phyloP scores from a whole-genome alignment of 257 asterid genomes.

The Petrea volubilis region DNA sequence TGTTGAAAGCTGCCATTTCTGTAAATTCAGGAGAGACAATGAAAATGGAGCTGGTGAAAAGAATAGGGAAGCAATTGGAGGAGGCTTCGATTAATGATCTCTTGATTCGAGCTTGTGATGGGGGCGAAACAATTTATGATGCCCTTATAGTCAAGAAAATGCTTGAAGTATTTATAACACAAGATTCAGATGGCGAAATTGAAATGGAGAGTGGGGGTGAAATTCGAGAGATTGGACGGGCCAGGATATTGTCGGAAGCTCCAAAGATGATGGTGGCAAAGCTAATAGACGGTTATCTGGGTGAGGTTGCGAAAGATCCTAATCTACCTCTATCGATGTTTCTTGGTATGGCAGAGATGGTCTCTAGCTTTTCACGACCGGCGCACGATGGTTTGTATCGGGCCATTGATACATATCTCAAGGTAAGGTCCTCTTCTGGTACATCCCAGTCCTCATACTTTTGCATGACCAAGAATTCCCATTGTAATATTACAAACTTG shows the following conservation, averaged over 20 bases:
- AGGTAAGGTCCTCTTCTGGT: slow-evolving; percentile 36
- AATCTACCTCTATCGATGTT: slow-evolving; percentile 43
- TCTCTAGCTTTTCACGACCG: slow-evolving; percentile 49
- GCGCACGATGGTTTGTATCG: slow-evolving; percentile 69
- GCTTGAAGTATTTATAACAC: slow-evolving; percentile 42
- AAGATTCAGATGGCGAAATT: slow-evolving; percentile 35
- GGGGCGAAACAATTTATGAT: slow-evolving; percentile 47
- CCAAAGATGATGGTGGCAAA: slow-evolving; percentile 77
- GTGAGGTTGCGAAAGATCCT: slow-evolving; percentile 66
- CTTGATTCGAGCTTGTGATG: slow-evolving; percentile 42
- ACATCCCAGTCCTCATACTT: too few relatives aligned
- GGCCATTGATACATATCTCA: slow-evolving; percentile 67
- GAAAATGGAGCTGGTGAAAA: slow-evolving; percentile 46
- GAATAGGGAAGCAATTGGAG: slow-evolving; percentile 70
- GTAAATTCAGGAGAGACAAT: slow-evolving; percentile 45
- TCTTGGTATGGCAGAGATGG: slow-evolving; percentile 56
- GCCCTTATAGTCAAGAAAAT: slow-evolving; percentile 43
- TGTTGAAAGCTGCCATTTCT: slow-evolving; percentile 50
- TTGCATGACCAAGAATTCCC: too few relatives aligned
- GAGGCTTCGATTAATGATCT: slow-evolving; percentile 71
- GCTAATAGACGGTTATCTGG: slow-evolving; percentile 63
- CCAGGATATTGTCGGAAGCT: slow-evolving; percentile 67
- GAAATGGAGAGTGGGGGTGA: slow-evolving; percentile 40
- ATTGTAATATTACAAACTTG: too few relatives aligned
- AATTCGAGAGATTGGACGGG: slow-evolving; percentile 44